Evolutionary conservation across 2,329 filamentous ascomycete species (phyloP), one percentile per base, ranked within the genome.

Genomic region (Botrytis byssoidea): DNA sequence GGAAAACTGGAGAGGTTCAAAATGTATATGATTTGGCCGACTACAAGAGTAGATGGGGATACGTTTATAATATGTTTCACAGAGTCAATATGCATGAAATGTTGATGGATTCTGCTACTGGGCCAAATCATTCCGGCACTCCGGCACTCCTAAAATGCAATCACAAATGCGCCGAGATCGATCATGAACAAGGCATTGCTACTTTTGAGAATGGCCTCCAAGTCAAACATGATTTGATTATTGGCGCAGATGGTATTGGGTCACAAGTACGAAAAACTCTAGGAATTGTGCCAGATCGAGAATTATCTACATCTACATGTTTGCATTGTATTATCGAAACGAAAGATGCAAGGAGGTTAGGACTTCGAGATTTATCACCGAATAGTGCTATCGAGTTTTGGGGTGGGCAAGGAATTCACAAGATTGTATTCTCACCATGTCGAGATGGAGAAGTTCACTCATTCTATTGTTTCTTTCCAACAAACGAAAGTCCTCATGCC

Each of bases 71-170:
- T 79, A 92, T 89, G 79, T 92, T 92, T 77, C 90, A 92, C 78
- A 84, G 90, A 0, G 88, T 91, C 78, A 86, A 91, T 75, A 92
- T 92, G 90, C 90, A 92, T 77, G 79, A 83, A 10, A 91, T 92
- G 89, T 81, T 92, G 37, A 90, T 87, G 83, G 88, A 91, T 32
- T 83, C 84, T 68, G 90, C 90, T 0, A 73, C 88, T 74, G 84
- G 85, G 12, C 88, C 88, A 0, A 82, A 85, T 61, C 89, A 89
- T 0, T 82, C 85, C 59, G 90, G 90, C 0, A 80, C 74, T 1
- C 88, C 89, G 0, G 88, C 84, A 0, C 85, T 82, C 75, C 79
- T 92, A 3, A 72, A 85, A 2, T 84, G 85, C 4, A 87, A 83
- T 61, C 89, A 92, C 71, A 85, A 84, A 16, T 75, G 72, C 65